These are phyloP conservation scores for Tolypocladium paradoxum DNA, from an alignment of 2,329 filamentous ascomycete genomes.

Conservation along the genomic window DNA sequence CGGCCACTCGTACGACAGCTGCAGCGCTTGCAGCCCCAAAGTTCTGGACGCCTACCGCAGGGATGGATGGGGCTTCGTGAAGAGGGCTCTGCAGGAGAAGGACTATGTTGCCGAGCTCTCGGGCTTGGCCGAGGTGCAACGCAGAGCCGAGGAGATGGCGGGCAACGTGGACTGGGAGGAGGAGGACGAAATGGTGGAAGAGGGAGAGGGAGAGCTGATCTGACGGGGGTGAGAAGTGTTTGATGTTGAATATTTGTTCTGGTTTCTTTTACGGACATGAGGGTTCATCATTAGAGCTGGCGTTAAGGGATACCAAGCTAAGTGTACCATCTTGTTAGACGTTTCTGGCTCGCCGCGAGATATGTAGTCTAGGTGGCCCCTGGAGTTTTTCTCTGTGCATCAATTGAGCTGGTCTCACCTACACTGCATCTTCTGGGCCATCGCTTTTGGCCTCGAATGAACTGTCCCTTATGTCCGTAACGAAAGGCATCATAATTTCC, in stretches of 20 bases:
- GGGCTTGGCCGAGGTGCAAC: conserved; percentile 62
- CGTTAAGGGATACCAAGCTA: not conserved
- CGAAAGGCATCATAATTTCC: too few species aligned
- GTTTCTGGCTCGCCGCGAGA: not conserved
- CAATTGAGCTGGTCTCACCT: too few species aligned
- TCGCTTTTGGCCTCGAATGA: too few species aligned
- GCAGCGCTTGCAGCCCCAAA: conserved; percentile 65
- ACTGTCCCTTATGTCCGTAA: too few species aligned
- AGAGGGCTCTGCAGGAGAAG: conserved; percentile 60
- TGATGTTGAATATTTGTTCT: not conserved
- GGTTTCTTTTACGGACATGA: not conserved
- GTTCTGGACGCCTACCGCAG: conserved; percentile 57
- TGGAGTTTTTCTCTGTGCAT: too few species aligned
- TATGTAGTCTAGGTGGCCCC: not conserved
- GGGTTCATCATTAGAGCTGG: not conserved
- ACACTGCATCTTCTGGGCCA: not conserved
- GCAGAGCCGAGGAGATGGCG: conserved; percentile 40
- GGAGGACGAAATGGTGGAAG: conserved; percentile 36
- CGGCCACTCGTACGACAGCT: conserved; percentile 68
- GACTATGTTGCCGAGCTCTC: conserved; percentile 71
- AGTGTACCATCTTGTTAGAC: not conserved
- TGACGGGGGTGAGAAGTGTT: conserved; percentile 9
- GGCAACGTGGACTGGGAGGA: conserved; percentile 51
- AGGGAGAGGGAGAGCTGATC: conserved; percentile 45
- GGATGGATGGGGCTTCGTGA: conserved; percentile 68